Evolutionary conservation across 768 basidiomycete genomes (phyloP).

Genomic region (Lyophyllum decastes): DNA sequence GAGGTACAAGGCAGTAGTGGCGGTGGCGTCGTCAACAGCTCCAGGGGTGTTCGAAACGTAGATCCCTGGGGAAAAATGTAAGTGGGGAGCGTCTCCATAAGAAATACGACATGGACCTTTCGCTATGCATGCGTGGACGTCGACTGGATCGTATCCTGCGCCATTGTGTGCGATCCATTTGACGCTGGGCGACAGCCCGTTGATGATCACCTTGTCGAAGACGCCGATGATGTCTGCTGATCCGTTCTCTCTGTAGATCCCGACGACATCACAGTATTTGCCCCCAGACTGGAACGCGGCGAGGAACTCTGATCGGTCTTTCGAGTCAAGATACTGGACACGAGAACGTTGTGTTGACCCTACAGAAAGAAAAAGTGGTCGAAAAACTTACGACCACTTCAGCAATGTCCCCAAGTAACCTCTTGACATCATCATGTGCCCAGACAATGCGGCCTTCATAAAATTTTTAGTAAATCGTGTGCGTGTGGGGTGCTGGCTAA

Average conservation of each 20-base stretch:
- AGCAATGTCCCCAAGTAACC: slow-evolving; percentile 65
- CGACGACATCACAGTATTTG: slow-evolving; percentile 73
- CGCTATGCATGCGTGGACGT: slow-evolving; percentile 71
- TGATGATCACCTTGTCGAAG: slow-evolving; percentile 80
- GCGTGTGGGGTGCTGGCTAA: background rate
- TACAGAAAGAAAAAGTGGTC: background rate
- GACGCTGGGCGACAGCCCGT: slow-evolving; percentile 62
- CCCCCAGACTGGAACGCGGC: slow-evolving; percentile 61
- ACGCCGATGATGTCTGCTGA: slow-evolving; percentile 67
- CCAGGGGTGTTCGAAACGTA: slow-evolving; percentile 86
- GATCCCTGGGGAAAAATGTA: slow-evolving; percentile 50
- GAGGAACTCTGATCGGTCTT: slow-evolving; percentile 69
- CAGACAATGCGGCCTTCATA: slow-evolving; percentile 68
- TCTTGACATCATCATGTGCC: slow-evolving; percentile 75
- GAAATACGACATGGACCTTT: slow-evolving; percentile 46
- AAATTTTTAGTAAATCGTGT: background rate
- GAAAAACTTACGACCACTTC: slow-evolving; percentile 71
- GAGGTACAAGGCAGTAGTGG: slow-evolving; percentile 85
- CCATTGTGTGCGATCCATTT: slow-evolving; percentile 93
- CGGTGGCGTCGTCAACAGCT: slow-evolving; percentile 89
- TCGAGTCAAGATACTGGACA: slow-evolving; percentile 51
- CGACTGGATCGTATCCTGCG: slow-evolving; percentile 90
- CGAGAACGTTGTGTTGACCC: background rate
- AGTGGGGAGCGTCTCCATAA: background rate
- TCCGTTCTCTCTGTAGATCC: slow-evolving; percentile 77